phyloP scores from a whole-genome alignment of 495 filamentous ascomycete genomes.

The Trichodelitschia bisporula region DNA sequence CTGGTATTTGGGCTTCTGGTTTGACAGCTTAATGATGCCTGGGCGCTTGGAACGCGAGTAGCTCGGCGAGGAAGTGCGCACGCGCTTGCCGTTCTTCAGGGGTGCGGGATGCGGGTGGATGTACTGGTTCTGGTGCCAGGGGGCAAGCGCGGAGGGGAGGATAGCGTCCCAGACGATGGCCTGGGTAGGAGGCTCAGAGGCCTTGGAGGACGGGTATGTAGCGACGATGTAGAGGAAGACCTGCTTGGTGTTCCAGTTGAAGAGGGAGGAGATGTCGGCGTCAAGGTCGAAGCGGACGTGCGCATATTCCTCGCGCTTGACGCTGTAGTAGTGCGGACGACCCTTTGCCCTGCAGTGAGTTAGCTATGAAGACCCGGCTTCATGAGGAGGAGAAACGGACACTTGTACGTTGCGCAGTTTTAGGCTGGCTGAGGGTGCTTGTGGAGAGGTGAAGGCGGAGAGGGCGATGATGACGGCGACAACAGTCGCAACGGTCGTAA shows the following conservation, averaged over 20 bases:
- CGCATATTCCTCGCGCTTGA: constrained; percentile 83
- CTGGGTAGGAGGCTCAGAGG: constrained; percentile 27
- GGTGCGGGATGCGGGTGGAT: constrained; percentile 9
- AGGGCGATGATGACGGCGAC: constrained; percentile 56
- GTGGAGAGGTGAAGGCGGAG: constrained; percentile 48
- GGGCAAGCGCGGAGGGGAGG: constrained; percentile 42
- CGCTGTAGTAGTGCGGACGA: constrained; percentile 78
- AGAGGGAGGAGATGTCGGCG: constrained; percentile 63
- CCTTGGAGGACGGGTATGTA: constrained; percentile 39
- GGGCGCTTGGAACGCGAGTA: constrained; percentile 10
- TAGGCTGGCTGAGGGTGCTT: constrained; percentile 37
- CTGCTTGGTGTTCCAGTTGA: constrained; percentile 99
- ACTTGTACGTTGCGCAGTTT: constrained; percentile 61
- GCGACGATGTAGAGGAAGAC: constrained; percentile 88
- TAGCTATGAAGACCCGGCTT: too few species aligned
- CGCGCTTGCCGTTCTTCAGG: constrained; percentile 14
- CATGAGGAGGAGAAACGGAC: constrained; percentile 24
- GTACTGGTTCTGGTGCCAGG: constrained; percentile 24
- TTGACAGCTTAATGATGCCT: constrained; percentile 47
- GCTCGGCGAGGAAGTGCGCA: constrained; percentile 5
- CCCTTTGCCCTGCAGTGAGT: constrained; percentile 40
- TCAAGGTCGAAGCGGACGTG: constrained; percentile 82
- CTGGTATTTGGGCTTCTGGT: constrained; percentile 77
- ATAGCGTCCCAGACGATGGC: constrained; percentile 91
- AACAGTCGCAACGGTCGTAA: constrained; percentile 75